Evolutionary conservation across 2,329 filamentous ascomycete genomes (phyloP), one percentile per base, ranked within the genome.

Genomic region (Magnaporthiopsis rhizophila): DNA sequence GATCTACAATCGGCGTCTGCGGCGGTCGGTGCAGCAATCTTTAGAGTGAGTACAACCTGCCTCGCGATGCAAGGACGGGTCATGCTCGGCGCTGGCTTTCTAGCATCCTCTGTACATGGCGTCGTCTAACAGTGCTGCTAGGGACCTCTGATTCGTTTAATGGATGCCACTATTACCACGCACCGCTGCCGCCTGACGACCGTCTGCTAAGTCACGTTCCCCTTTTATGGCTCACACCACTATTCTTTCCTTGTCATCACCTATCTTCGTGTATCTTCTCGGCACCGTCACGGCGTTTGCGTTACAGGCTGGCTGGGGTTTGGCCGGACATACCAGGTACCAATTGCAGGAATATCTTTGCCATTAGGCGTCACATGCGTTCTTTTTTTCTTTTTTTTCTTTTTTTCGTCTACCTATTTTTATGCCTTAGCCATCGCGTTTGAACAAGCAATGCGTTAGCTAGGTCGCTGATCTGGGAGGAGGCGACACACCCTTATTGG

Each of bases 1-100:
- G 76, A 78, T 86, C 68, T 98, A 98, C 78, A 92, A 90, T 70
- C 86, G 94, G 63, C 86, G 86, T 66, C 80, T 98, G 67, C 86
- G 94, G 63, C 84, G 91, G 70, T 90, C 90, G 12, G 90, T 95
- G 3, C 89, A 88, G 73, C 78, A 83, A 68, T 88, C 85, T 71
- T 81, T 86, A 77, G 86, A 89, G 80, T 87, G 77, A 74, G 79
- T 76, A 28, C 30, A 6, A 12, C 45, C 9, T n/a, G 3, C n/a
- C 18, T 24, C 45, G n/a, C 15, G 6, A 53, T 53, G 7, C 8
- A 24, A 21, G 45, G 18, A 1, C 9, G 21, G 21, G 3, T 7
- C 18, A 24, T 53, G 6, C n/a, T 53, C 21, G 18, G n/a, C n/a
- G 11, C 7, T 3, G 21, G 9, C 18, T 53, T 11, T 21, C 18